Evolutionary conservation across 305 asterid species (phyloP), one percentile per base, ranked within the genome.

Genomic region (Stenogyne calaminthoides): DNA sequence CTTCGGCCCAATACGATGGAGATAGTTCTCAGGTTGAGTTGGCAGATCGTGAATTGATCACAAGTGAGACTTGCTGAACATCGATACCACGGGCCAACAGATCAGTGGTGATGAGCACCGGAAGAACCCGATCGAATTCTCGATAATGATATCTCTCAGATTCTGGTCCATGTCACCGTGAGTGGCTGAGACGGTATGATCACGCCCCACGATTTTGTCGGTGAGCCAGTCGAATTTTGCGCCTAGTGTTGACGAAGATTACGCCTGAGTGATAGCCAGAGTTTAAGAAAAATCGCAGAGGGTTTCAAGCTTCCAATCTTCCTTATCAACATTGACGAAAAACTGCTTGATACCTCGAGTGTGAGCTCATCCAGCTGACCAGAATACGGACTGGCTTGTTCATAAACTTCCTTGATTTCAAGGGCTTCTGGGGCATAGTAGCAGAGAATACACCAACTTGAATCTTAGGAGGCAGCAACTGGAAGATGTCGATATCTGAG

Each of bases 391-490:
- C 98, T 0, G 96, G 98, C 74, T 88, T 92, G 77, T 87, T 90
- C 98, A 92, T 92, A 54, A 92, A 92, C 77, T 92, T 92, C 69
- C 95, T 77, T 1, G 78, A 92, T 89, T 81, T 92, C 98, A 29
- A 92, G 95, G 39, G 98, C 98, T 81, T 92, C 98, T 0, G 98
- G 96, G 98, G 98, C 98, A 92, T 92, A 1, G 98, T 92, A 34
- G 98, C 98, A 10, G 98, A 92, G 64, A 92, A 92, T 12, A 92
- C 96, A 15, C 98, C 98, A 3, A 92, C 98, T 78, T 92, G 98
- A 62, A 92, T 88, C 91, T 88, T 89, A 19, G 94, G 96, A 10
- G 98, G 98, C 57, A 92, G 86, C 83, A 90, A 67, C 83, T 92
- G 98, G 87, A 90, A 92, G 74, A 90, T 90, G 32, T 89, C 97